Evolutionary conservation across 2,329 filamentous ascomycete genomes (phyloP), one percentile per base, ranked within the genome.

Genomic region (Venturia aucupariae): DNA sequence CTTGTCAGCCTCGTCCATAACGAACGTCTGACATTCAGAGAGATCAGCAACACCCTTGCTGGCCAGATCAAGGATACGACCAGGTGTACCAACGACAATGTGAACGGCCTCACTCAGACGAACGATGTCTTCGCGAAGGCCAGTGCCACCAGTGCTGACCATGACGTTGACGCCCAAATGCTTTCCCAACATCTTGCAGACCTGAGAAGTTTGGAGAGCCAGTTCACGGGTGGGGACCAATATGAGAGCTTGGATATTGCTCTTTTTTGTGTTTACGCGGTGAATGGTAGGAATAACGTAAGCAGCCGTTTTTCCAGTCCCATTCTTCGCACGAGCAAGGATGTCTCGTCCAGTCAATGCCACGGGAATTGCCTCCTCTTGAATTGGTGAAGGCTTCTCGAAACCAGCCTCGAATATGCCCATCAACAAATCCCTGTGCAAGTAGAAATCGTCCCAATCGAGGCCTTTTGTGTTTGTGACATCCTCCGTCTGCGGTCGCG

Each of bases 1-100:
- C 81, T 99, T 99, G 78, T 99, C 94, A 64, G 94, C 94, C 77
- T 99, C 94, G 73, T 99, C 94, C 94, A 99, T 99, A 79, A 99
- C 91, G 75, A 99, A 99, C 73, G 95, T 97, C 71, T 92, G 89
- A 75, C 94, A 97, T 78, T 95, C 89, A 71, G 92, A 95, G 61
- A 99, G 84, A 77, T 99, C 94, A 68, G 94, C 94, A 66, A 99
- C 92, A 68, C 90, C 92, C 80, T 99, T 97, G 76, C 92, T 92
- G 66, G 94, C 93, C 70, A 99, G 81, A 80, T 99, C 94, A 68
- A 97, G 85, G 71, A 99, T 97, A 81, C 94, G 86, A 68, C 94
- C 94, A 41, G 94, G 94, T 65, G 94, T 99, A 74, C 94, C 94
- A 72, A 99, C 94, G 73, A 99, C 90, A 75, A 99, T 93, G 79